Base-by-base conservation (phyloP, 1,284 basidiomycete genomes). In the Trichosporon coremiiforme region DNA sequence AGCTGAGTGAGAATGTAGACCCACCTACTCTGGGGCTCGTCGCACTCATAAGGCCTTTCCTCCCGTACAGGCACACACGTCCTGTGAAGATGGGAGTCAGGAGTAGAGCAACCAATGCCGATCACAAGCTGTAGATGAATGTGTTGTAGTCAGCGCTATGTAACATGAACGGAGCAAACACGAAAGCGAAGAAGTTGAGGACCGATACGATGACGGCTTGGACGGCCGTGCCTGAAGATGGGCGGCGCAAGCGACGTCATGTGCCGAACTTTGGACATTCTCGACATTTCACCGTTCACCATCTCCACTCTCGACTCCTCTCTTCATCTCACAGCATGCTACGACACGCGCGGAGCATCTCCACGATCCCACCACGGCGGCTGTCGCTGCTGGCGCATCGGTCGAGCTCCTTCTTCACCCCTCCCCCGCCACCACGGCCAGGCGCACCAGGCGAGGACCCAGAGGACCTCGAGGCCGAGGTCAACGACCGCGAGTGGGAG, bases 401-500 rank as follows among this genome's bases (percentile, higher is more conserved):
- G 22, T 35, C 68, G 10, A 25, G 12, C 50, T 53, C 50, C 20
- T 53, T 53, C 50, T 53, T 53, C 50, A 25, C 50, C 6, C 50
- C 50, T 2, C 50, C 50, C 3, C 50, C 50, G 2, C 50, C 50
- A 10, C 50, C 50, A 12, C 50, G 50, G 20, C 50, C 50, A 22
- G 50, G 50, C 4, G 50, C 50, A 17, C 12, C 50, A 2, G 50
- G 50, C n/a, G 22, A 53, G 20, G 63, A 55, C 20, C 70, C 73
- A 22, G 68, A 70, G 8, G 57, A 62, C 31, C 76, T 76, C 20
- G 80, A 82, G 63, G 77, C 75, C 45, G 77, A 78, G 68, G 80
- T 83, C n/a, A 76, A 78, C 67, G 82, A 84, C 71, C 68, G 75
- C 25, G 82, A 84, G 70, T 84, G 81, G 81, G 81, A 82, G 68